These are phyloP conservation scores for Fusarium palustre DNA, from an alignment of 2,329 filamentous ascomycete species.

Conservation along the genomic window DNA sequence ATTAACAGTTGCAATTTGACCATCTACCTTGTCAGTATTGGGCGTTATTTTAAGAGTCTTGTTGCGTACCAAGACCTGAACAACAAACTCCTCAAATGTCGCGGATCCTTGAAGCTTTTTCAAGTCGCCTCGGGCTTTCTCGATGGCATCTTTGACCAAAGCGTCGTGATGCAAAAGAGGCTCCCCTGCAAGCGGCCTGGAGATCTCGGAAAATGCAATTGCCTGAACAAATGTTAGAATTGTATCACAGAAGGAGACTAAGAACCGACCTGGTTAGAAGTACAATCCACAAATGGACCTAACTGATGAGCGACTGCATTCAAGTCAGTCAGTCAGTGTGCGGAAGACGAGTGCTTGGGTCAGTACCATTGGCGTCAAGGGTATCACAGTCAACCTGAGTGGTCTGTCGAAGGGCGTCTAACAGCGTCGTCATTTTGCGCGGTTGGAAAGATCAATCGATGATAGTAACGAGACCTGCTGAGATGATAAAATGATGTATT, in stretches of 20 bases:
- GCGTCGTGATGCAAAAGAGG: conserved; percentile 45
- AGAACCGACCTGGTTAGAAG: conserved; percentile 50
- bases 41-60: fast-evolving
- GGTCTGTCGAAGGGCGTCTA: conserved; percentile 46
- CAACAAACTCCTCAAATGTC: conserved; percentile 61
- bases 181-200: conserved; percentile 34
- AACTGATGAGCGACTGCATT: conserved; percentile 48
- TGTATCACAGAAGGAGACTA: neutral
- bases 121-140: conserved; percentile 38
- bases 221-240: conserved; percentile 41
- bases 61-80: conserved; percentile 64
- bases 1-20: conserved; percentile 66
- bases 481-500: neutral
- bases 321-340: conserved; percentile 17
- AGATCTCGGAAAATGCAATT: conserved; percentile 52
- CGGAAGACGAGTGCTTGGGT: neutral
- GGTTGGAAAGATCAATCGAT: neutral
- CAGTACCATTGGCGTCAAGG: conserved; percentile 50
- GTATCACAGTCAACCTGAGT: conserved; percentile 53
- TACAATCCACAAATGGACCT: conserved; percentile 53
- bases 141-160: conserved; percentile 47
- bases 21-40: conserved; percentile 56
- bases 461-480: too few relatives aligned
- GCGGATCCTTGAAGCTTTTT: conserved; percentile 36
- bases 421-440: conserved; percentile 43